phyloP scores from a whole-genome alignment of 139 green algal genomes.

The Tetradesmus lagerheimii region DNA sequence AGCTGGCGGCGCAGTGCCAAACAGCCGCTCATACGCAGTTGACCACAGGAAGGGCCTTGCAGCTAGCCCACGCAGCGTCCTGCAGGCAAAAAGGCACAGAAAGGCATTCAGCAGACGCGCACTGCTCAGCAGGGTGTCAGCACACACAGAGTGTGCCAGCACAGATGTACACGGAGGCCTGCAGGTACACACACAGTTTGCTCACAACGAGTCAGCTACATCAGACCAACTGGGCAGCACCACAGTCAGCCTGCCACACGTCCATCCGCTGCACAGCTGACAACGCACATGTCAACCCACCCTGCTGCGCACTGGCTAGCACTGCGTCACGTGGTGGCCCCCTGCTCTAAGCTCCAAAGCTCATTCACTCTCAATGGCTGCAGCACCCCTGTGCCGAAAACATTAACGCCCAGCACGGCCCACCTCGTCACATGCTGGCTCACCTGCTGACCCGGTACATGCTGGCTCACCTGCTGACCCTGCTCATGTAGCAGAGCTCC shows the following conservation, averaged over 20 bases:
- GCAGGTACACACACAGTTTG: background rate
- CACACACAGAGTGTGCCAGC: background rate
- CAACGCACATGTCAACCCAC: too few relatives aligned
- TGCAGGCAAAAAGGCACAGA: background rate
- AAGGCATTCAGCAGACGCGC: background rate
- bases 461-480: constrained; percentile 40
- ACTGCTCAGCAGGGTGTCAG: background rate
- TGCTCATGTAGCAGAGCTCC: constrained; percentile 56
- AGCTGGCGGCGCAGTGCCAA: constrained; percentile 20
- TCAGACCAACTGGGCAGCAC: background rate
- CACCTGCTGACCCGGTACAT: too few relatives aligned
- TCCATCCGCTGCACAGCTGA: too few relatives aligned
- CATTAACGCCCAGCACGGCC: too few relatives aligned
- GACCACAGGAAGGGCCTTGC: constrained; percentile 47
- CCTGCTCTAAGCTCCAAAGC: too few relatives aligned
- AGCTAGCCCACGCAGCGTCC: background rate
- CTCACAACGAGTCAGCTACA: background rate
- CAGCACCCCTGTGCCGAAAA: too few relatives aligned
- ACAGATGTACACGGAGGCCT: background rate
- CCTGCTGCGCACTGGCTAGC: background rate
- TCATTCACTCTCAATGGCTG: too few relatives aligned
- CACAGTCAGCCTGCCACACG: too few relatives aligned
- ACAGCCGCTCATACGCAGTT: constrained; percentile 43
- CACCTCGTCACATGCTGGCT: too few relatives aligned
- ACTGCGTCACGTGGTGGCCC: too few relatives aligned